phyloP scores from a whole-genome alignment of 2,329 filamentous ascomycete species.

The Plectosphaerella plurivora region DNA sequence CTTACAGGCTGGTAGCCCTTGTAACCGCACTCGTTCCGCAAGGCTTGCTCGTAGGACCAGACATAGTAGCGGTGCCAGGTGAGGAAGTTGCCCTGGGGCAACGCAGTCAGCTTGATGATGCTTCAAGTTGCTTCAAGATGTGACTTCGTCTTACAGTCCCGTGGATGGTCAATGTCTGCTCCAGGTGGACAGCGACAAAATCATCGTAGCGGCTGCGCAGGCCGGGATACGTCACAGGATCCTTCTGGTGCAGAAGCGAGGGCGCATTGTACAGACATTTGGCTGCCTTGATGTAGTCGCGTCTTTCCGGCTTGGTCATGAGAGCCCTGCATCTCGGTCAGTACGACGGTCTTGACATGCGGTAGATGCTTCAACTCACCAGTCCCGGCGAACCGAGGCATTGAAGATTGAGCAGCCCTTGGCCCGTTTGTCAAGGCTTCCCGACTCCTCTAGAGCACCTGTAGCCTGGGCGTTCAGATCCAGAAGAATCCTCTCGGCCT shows the following conservation, averaged over 20 bases:
- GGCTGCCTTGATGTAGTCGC: conserved; percentile 11
- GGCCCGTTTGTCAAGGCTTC: too few relatives aligned
- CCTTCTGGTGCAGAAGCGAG: background rate
- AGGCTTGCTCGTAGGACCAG: conserved; percentile 7
- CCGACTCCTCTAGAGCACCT: too few relatives aligned
- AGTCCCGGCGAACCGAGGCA: too few relatives aligned
- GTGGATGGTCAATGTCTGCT: conserved; percentile 5
- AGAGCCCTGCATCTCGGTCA: too few relatives aligned
- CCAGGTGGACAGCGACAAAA: conserved; percentile 14
- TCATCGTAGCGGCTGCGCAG: conserved; percentile 13
- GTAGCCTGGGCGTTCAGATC: too few relatives aligned
- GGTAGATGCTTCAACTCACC: too few relatives aligned
- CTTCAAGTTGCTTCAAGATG: background rate
- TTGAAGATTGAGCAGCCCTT: too few relatives aligned
- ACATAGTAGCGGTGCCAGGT: conserved; percentile 14
- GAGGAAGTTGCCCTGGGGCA: conserved; percentile 8
- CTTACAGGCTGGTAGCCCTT: conserved; percentile 11
- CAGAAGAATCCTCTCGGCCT: too few relatives aligned
- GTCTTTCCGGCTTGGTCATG: too few relatives aligned
- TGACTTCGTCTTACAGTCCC: conserved; percentile 4
- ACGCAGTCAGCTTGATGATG: too few relatives aligned
- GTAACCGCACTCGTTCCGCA: conserved; percentile 11
- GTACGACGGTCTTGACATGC: too few relatives aligned
- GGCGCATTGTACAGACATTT: conserved; percentile 10
- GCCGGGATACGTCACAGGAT: conserved; percentile 3